Percentiles rank a stretch among this genome's conserved stretches.
These are phyloP conservation scores for Alternaria panax DNA, from an alignment of 2,329 filamentous ascomycete species.

Conservation along the genomic window DNA sequence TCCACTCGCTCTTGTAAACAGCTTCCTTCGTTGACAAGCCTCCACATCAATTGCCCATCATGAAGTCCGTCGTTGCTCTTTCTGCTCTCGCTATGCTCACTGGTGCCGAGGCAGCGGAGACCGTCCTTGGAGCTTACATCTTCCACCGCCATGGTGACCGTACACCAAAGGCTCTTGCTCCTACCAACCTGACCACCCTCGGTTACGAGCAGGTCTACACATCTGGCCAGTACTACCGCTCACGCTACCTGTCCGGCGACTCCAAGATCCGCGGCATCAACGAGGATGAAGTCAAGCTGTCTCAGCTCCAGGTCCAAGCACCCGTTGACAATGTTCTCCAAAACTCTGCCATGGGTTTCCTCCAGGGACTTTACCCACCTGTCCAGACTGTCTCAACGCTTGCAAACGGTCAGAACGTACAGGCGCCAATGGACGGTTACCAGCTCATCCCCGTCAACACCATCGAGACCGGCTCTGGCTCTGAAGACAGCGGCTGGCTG, in stretches of 20 bases:
- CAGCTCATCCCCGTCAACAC: constrained; percentile 81
- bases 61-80: constrained; percentile 36
- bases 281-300: constrained; percentile 68
- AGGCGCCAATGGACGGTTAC: constrained; percentile 77
- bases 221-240: constrained; percentile 77
- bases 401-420: constrained; percentile 71
- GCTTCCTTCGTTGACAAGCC: neutral
- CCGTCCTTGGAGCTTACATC: constrained; percentile 81
- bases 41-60: constrained; percentile 23
- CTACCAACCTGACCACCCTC: constrained; percentile 77
- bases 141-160: constrained; percentile 92
- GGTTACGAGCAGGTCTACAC: constrained; percentile 78
- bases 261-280: constrained; percentile 72
- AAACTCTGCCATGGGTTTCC: constrained; percentile 78
- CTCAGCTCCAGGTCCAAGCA: constrained; percentile 75
- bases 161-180: constrained; percentile 76
- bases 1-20: neutral
- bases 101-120: constrained; percentile 61
- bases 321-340: constrained; percentile 80
- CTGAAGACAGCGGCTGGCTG: constrained; percentile 65
- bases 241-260: constrained; percentile 73
- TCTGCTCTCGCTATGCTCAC: constrained; percentile 38
- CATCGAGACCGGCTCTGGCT: constrained; percentile 65
- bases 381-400: constrained; percentile 66
- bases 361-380: constrained; percentile 88